phyloP scores from a whole-genome alignment of 352 stramenopile species.

The Thalassiosira allenii region DNA sequence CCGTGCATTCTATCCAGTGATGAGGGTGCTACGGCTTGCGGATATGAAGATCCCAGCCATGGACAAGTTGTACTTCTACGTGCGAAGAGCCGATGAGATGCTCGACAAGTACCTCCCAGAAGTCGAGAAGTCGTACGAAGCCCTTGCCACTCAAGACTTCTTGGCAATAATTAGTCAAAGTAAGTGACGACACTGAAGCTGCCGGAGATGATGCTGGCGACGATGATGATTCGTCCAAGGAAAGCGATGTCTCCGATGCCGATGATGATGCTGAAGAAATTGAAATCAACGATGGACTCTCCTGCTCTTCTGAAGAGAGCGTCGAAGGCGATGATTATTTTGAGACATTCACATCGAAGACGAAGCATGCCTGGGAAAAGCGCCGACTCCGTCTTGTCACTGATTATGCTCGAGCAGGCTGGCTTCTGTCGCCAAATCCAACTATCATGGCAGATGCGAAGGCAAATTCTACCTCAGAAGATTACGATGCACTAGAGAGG shows the following conservation, averaged over 20 bases:
- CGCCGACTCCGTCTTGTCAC: background rate
- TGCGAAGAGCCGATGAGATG: slow-evolving; percentile 11
- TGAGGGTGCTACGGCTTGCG: background rate
- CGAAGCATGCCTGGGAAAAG: slow-evolving; percentile 1
- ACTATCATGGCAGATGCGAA: slow-evolving; percentile 18
- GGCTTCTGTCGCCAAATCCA: slow-evolving; percentile 14
- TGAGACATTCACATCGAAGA: background rate
- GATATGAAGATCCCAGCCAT: slow-evolving; percentile 18
- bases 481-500: slow-evolving; percentile 7
- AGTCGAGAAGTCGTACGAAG: too few relatives aligned
- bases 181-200: too few relatives aligned
- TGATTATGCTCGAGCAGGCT: slow-evolving; percentile 29
- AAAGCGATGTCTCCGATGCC: too few relatives aligned
- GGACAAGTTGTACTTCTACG: slow-evolving; percentile 40
- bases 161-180: too few relatives aligned
- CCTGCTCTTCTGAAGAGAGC: too few relatives aligned
- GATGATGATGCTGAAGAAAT: slow-evolving; percentile 9
- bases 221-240: too few relatives aligned
- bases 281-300: too few relatives aligned
- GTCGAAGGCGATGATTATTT: too few relatives aligned
- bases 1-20: slow-evolving; percentile 3
- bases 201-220: too few relatives aligned
- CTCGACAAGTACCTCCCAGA: too few relatives aligned
- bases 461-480: background rate
- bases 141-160: too few relatives aligned